Evolutionary conservation across 306 rosid genomes (phyloP), one percentile per base, ranked within the genome.

Genomic region (Prunus armeniaca): DNA sequence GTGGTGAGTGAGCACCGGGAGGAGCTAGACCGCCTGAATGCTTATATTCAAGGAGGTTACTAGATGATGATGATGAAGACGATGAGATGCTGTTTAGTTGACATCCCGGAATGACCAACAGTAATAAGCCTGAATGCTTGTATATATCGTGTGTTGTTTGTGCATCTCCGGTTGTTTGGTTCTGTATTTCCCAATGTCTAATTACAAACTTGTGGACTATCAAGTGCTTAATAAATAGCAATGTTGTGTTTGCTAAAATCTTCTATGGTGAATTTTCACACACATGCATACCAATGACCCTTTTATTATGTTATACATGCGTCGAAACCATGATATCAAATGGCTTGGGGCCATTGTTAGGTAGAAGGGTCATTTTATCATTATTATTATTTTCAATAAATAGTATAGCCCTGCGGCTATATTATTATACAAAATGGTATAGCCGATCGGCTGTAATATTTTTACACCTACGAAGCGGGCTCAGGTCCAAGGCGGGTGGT

Each of bases 1-100:
- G 98, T 96, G 46, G 99, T 96, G 78, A 86, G 90, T 0, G 99
- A 96, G 91, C 96, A 96, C 74, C 90, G 99, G 6, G 92, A 90
- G 84, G 99, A 96, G 90, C 94, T 96, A 3, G 85, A 91, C 73
- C 97, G 99, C 80, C 73, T 96, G 89, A 96, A 92, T 76, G 99
- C 98, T 72, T 96, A 4, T 69, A 96, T 96, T 77, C 99, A 96
- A 60, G 99, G 99, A 11, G 99, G 99, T 67, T 96, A 96, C 81
- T 96, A 88, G 88, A 79, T 81, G 76, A 78, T 79, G 88, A 82
- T 55, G 90, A 84, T 43, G 82, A 83, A 12, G 84, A 65, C 15
- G 55, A 73, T 57, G 28, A 72, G 72, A 19, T 11, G 75, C 83
- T 67, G 66, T 79, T 54, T 25, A 68, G 82, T 71, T 75, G 77